Evolutionary conservation across 495 filamentous ascomycete genomes (phyloP), one percentile per base, ranked within the genome.

Genomic region (Xanthoparmelia taractica): DNA sequence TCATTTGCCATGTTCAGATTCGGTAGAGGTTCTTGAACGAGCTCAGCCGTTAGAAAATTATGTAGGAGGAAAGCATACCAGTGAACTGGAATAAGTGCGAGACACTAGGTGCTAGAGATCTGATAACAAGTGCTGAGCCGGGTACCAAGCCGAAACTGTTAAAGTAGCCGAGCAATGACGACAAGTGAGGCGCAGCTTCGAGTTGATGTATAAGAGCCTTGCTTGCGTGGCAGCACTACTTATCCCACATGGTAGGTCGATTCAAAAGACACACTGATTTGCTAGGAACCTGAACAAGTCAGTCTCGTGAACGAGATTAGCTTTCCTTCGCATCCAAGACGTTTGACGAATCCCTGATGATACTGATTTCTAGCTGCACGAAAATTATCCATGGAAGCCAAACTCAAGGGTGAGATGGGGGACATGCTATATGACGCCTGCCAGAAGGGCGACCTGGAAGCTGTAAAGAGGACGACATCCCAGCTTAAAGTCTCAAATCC

Each of bases 401-500:
- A 57, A 57, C 12, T 37, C 55, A 57, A 57, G 55, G 20, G 27
- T 23, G 37, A 33, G 34, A 36, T 57, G 37, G 33, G 40, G 23
- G 59, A 61, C 17, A 2, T 29, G 17, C 52, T 57, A 20, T 54
- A 57, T 38, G 17, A 40, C 20, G 36, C 61, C 34, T 63, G 52
- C 52, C 34, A 56, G 38, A 27, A 63, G n/a, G 52, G 38, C 38
- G 54, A 63, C 25, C 48, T 63, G 34, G 48, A 57, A 11, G 23
- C 50, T 18, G 50, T 58, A 15, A 8, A n/a, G 12, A 63, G 11
- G 18, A 18, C 38, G 33, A 58, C 58, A 57, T 38, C 36, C 4
- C 61, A 57, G 17, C 48, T 29, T n/a, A 33, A 40, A 47, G 37
- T 34, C 61, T 20, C 40, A 36, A 47, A 63, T 23, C 48, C 50